These are phyloP conservation scores for Aureobasidium sp. DNA, from an alignment of 2,329 filamentous ascomycete species.

Conservation along the genomic window DNA sequence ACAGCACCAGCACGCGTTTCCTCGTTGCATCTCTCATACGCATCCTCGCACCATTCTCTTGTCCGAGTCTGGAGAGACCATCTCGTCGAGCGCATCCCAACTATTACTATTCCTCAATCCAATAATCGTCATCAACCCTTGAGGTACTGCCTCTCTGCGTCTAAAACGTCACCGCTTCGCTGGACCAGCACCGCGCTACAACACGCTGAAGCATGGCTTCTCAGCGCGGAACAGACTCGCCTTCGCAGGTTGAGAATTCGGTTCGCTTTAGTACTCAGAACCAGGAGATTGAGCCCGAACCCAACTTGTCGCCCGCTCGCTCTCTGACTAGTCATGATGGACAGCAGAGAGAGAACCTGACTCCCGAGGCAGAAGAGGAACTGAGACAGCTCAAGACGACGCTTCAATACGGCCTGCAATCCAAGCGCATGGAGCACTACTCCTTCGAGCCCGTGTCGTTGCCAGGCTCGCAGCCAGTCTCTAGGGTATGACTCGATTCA, in stretches of 20 bases:
- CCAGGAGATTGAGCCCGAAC: conserved; percentile 56
- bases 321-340: conserved; percentile 20
- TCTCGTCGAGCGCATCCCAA: neutral
- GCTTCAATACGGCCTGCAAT: conserved; percentile 70
- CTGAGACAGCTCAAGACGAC: conserved; percentile 63
- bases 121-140: neutral
- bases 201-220: neutral
- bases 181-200: neutral
- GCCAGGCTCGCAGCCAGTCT: conserved; percentile 74
- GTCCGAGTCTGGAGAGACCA: neutral
- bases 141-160: neutral
- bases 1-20: neutral
- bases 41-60: neutral
- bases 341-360: conserved; percentile 26
- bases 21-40: neutral
- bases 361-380: conserved; percentile 46
- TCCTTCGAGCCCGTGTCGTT: conserved; percentile 86
- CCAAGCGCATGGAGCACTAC: conserved; percentile 75
- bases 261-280: conserved; percentile 66
- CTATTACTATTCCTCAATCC: neutral
- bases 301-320: conserved; percentile 26
- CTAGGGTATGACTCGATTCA: conserved; percentile 55
- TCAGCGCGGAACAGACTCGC: conserved; percentile 5
- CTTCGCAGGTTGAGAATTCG: conserved; percentile 28
- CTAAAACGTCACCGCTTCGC: conserved; percentile 2